A percentile compares a stretch with the other conserved stretches of the same genome.
phyloP scores from a whole-genome alignment of 2,329 filamentous ascomycete genomes.

The Pseudocercospora eumusae region DNA sequence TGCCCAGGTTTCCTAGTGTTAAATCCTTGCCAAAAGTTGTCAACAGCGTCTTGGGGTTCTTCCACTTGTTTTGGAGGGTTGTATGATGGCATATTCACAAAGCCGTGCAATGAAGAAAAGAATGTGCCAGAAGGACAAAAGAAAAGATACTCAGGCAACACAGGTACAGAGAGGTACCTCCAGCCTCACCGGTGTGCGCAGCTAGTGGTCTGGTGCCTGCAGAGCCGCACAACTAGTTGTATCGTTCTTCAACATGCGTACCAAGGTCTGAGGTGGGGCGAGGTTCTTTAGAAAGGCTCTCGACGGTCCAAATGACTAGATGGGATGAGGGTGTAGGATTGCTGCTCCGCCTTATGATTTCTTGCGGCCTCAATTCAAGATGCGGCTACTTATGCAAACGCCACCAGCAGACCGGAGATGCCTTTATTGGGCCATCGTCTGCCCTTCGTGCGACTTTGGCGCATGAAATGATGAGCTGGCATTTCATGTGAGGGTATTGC shows the following conservation, averaged over 20 bases:
- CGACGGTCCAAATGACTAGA: not conserved
- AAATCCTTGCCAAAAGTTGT: slow-evolving; percentile 10
- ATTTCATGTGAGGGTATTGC: not conserved
- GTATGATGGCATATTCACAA: slow-evolving; percentile 6
- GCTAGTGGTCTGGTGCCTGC: not conserved
- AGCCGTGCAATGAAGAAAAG: not conserved
- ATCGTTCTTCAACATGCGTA: not conserved
- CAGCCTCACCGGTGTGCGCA: not conserved
- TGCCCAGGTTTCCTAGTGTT: slow-evolving; percentile 6
- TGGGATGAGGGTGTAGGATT: not conserved
- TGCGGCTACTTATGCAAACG: slow-evolving; percentile 9
- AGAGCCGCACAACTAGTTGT: slow-evolving; percentile 3
- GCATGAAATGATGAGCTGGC: slow-evolving; percentile 1
- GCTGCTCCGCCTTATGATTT: slow-evolving; percentile 6
- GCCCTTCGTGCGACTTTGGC: not conserved
- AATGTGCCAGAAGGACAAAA: not conserved
- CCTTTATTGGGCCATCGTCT: not conserved
- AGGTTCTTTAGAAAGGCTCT: not conserved
- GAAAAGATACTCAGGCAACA: not conserved
- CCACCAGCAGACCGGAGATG: not conserved
- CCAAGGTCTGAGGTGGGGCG: not conserved
- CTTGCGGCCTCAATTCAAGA: slow-evolving; percentile 1
- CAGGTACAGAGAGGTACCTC: not conserved
- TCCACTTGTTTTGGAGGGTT: slow-evolving; percentile 3
- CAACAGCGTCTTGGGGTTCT: slow-evolving; percentile 3